Evolutionary conservation across 345 rosid genomes (phyloP), one percentile per base, ranked within the genome.

Genomic region (Moricandia moricandioides): DNA sequence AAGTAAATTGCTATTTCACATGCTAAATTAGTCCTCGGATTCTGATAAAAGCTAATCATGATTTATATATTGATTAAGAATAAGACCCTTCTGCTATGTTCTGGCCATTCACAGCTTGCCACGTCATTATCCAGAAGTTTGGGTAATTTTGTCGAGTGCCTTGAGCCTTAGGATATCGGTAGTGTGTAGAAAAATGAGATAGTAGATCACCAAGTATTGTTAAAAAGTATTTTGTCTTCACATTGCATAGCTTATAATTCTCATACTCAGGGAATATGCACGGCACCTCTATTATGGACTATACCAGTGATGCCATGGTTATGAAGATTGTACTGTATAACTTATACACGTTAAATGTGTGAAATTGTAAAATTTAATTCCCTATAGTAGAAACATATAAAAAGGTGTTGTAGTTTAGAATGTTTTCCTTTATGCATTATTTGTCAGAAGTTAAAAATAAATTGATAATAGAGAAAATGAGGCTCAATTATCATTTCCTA

Each of bases 101-200:
- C 61, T 45, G 67, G 8, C 37, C 60, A 63, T n/a, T 70, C 35
- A 45, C 61, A 56, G 27, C 14, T 64, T 70, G 71, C 61, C 70
- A 70, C n/a, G 16, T 54, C 51, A 43, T 12, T 13, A 1, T 43
- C 51, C 51, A 43, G 51, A 43, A 40, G 16, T 43, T 43, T 43
- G 51, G 51, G n/a, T 43, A 51, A 16, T 51, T 51, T 51, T 51
- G 21, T 16, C 21, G 10, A 51, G 24, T 51, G 56, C 24, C 56
- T 7, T 51, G 10, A 51, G 56, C 10, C 56, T 51, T 51, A 51
- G 56, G 56, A 51, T 16, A 51, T 16, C 24, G 24, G 56, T 51
- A 16, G 56, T 51, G 56, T 51, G 24, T 51, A 51, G 56, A 51
- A 16, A 5, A 51, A 51, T 51, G 11, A 51, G 4, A 51, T 16